Base-by-base conservation (phyloP, 768 basidiomycete genomes). In the Myochromella boudieri region DNA sequence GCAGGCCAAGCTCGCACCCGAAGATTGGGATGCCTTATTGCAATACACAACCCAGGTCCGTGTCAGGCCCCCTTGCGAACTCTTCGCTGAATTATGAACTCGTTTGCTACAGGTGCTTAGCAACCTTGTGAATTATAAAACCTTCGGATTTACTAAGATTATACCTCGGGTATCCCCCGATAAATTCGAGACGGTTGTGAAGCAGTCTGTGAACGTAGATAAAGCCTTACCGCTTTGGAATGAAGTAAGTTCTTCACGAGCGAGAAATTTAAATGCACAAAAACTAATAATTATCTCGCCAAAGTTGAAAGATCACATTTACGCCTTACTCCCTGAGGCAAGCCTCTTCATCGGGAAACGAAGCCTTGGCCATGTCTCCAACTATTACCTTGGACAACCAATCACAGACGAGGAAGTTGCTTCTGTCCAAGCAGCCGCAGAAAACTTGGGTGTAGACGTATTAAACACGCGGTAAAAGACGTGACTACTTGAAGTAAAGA, bases 81-180 rank as follows among this genome's bases (percentile, higher is more conserved):
- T 29, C 28, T 29, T 29, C 8, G 28, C 18, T 34, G 5, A n/a
- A 12, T 34, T 34, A 34, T n/a, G 14, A n/a, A 31, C 29, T 8
- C 27, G 34, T 37, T 37, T n/a, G n/a, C n/a, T 21, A 15, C 25
- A 78, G 76, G 76, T 77, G 11, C 56, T 85, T 48, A 78, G 77
- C 61, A 84, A 84, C 59, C 70, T 85, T 17, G 78, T 80, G 18
- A 92, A 92, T 66, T 91, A 83, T 68, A 88, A 81, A 61, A 78
- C 75, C 2, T 94, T 94, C 52, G 91, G 91, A 1, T 87, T 86
- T 59, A 88, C 87, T 33, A 94, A 95, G 69, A 86, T 95, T 54
- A 60, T 91, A 38, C 91, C 92, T 17, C 84, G 92, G 17, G 57
- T 88, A 37, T 57, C 80, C 2, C 57, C 72, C 18, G 74, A 69